Evolutionary conservation across 345 rosid species (phyloP), one percentile per base, ranked within the genome.

Genomic region (Melaleuca quinquenervia): DNA sequence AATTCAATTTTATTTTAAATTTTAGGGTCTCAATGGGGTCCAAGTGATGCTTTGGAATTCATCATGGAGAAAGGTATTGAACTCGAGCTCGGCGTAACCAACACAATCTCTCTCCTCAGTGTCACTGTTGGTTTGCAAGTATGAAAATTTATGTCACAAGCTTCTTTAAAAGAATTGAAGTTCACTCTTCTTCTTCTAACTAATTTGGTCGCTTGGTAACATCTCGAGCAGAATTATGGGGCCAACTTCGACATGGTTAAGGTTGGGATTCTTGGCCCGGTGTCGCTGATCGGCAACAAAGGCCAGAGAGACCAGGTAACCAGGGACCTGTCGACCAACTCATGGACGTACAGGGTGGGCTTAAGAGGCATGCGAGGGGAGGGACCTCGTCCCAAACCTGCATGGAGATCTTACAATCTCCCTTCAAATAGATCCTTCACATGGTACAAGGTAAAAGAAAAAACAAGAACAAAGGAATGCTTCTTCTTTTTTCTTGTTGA

Each of bases 391-490:
- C 52, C 86, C 13, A 13, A 74, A 4, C 54, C 36, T 49, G 62
- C 64, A 48, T 95, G 93, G 92, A 12, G 86, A 11, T 11, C 50
- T n/a, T 48, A 76, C 24, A 51, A 84, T 24, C 87, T 91, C 53
- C 93, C 93, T 29, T 60, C 89, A 5, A 82, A 88, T 83, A 84
- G 88, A 49, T 86, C 84, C 70, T 88, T 93, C 85, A 84, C 92
- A 32, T 94, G 94, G 97, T 95, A 95, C 87, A 94, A 91, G 96
- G 96, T 95, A 52, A 85, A 64, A n/a, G n/a, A n/a, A n/a, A n/a
- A 83, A n/a, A 7, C n/a, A n/a, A n/a, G n/a, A n/a, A n/a, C n/a
- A 51, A 8, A 3, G 21, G 14, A 21, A 74, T 16, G 24, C n/a
- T 29, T 6, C n/a, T n/a, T 51, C 11, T 13, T 80, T 24, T 26